phyloP scores from a whole-genome alignment of 768 basidiomycete genomes.

The Thelephora aurantiotincta region DNA sequence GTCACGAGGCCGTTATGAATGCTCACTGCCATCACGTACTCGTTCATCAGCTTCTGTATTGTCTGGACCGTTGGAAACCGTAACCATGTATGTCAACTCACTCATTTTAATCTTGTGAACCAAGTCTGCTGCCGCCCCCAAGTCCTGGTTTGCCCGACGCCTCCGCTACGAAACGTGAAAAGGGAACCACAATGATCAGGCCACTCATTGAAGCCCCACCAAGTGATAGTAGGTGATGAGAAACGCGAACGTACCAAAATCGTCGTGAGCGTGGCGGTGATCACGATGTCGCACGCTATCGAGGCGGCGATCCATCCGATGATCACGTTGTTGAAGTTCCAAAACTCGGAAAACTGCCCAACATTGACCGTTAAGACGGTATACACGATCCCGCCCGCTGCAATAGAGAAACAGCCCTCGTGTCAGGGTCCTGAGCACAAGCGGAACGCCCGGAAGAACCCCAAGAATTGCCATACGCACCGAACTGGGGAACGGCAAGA shows the following conservation, averaged over 20 bases:
- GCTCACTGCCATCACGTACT: conserved; percentile 15
- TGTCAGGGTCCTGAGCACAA: not conserved
- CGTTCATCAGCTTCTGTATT: not conserved
- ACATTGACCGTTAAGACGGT: conserved; percentile 17
- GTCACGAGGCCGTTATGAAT: conserved; percentile 26
- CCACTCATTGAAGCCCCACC: not conserved
- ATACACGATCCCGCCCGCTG: conserved; percentile 16
- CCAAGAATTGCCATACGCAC: conserved; percentile 2
- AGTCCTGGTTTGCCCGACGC: conserved; percentile 18
- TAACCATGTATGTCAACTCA: conserved; percentile 1
- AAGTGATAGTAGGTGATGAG: not conserved
- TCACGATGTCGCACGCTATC: conserved; percentile 31
- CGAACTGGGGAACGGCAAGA: conserved; percentile 5
- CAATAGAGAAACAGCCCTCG: not conserved
- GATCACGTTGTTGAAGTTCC: conserved; percentile 17
- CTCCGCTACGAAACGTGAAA: conserved; percentile 20
- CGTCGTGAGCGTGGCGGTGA: conserved; percentile 26
- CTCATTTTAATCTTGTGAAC: conserved; percentile 21
- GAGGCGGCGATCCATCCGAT: conserved; percentile 31
- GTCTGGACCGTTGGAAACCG: not conserved
- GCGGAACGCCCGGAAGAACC: not conserved
- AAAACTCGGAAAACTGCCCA: conserved; percentile 15
- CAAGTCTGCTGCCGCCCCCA: conserved; percentile 22
- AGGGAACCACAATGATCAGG: not conserved
- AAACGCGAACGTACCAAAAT: conserved; percentile 22